These are phyloP conservation scores for Tricladium varicosporioides DNA, from an alignment of 2,329 filamentous ascomycete species.

Conservation along the genomic window DNA sequence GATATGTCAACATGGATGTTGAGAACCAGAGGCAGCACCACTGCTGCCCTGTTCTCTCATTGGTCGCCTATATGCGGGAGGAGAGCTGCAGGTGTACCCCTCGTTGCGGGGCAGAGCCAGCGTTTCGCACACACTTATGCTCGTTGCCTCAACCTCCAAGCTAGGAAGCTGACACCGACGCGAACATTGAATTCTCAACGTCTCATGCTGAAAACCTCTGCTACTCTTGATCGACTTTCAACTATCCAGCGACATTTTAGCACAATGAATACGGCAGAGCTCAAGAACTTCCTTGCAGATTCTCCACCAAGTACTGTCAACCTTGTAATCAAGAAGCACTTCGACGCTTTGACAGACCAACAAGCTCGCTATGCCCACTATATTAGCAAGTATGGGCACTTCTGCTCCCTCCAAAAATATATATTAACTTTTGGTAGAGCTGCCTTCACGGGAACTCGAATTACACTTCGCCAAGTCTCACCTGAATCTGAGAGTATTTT, in stretches of 20 bases:
- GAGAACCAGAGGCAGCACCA: constrained; percentile 1
- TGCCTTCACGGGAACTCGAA: constrained; percentile 72
- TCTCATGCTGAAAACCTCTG: constrained; percentile 18
- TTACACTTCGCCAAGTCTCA: constrained; percentile 78
- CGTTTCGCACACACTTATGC: too few relatives aligned
- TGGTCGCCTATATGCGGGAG: background rate
- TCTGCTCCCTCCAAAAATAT: background rate
- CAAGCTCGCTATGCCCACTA: constrained; percentile 91
- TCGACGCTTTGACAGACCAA: constrained; percentile 70
- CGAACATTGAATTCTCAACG: constrained; percentile 4
- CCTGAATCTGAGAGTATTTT: constrained; percentile 80
- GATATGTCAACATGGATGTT: constrained; percentile 16
- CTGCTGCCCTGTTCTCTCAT: constrained; percentile 5
- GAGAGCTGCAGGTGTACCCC: constrained; percentile 7
- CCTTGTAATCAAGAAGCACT: constrained; percentile 90
- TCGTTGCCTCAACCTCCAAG: too few relatives aligned
- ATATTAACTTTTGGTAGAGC: constrained; percentile 49
- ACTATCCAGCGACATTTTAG: constrained; percentile 24
- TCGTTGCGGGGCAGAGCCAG: background rate
- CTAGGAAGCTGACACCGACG: too few relatives aligned
- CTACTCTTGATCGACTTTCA: constrained; percentile 22
- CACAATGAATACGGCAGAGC: constrained; percentile 56
- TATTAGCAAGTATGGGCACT: constrained; percentile 65
- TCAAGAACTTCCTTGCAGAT: constrained; percentile 83
- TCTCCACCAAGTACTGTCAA: constrained; percentile 84